A percentile compares a stretch with the other conserved stretches of the same genome.
Conservation (phyloP, 257 asterid species). For the Mentha longifolia region DNA sequence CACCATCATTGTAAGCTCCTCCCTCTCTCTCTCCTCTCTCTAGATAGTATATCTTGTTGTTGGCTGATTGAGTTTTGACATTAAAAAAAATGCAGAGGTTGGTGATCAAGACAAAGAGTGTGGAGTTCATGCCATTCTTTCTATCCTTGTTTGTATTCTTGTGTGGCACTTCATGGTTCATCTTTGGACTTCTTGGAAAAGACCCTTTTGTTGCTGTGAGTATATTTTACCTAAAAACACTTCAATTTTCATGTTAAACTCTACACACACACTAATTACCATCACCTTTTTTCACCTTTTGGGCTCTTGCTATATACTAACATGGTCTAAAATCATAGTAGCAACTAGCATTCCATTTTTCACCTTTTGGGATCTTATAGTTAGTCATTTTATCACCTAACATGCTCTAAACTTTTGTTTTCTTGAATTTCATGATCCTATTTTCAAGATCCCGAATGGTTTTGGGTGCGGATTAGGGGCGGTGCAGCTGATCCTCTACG, state of each 20-base stretch:
- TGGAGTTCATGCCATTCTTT: conserved; percentile 89
- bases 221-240: conserved; percentile 4
- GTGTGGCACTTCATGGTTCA: conserved; percentile 79
- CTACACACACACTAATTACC: conserved; percentile 7
- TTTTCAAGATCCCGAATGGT: conserved; percentile 68
- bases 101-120: conserved; percentile 83
- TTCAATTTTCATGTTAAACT: neutral
- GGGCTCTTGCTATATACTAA: too few relatives aligned
- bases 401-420: too few relatives aligned
- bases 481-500: conserved; percentile 73
- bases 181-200: conserved; percentile 75
- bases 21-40: neutral
- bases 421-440: neutral
- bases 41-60: too few relatives aligned
- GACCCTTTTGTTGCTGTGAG: conserved; percentile 87
- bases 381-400: neutral
- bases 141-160: conserved; percentile 71
- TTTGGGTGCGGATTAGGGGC: conserved; percentile 72
- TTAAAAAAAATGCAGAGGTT: conserved; percentile 54
- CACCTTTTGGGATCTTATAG: neutral
- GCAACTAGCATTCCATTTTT: too few relatives aligned
- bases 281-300: too few relatives aligned
- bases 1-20: conserved; percentile 63
- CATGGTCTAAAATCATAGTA: too few relatives aligned
- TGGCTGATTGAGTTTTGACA: too few relatives aligned